Conservation (phyloP, 106 monocot species). For the Hemerocallis citrina region DNA sequence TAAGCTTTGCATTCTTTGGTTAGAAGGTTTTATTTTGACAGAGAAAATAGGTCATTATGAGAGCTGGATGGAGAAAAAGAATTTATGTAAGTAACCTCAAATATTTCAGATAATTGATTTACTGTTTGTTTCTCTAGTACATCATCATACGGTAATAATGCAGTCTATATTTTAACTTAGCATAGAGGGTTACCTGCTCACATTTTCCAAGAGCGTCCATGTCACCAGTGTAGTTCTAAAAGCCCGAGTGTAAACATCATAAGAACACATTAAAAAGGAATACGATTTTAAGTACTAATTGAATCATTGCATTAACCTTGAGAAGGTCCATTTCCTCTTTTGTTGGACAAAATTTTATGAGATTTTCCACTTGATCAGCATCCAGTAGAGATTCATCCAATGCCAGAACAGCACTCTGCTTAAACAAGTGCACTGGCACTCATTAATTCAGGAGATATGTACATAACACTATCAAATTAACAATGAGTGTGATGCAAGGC, state of each 20-base stretch:
- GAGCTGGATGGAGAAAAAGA: too few species aligned
- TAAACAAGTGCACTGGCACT: not conserved
- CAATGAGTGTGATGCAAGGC: not conserved
- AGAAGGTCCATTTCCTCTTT: slow-evolving; percentile 33
- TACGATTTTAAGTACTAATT: not conserved
- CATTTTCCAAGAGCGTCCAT: slow-evolving; percentile 91
- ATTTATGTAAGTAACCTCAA: too few species aligned
- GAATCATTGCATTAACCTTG: slow-evolving; percentile 10
- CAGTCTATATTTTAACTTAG: not conserved
- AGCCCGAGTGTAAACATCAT: slow-evolving; percentile 11
- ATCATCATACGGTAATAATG: not conserved
- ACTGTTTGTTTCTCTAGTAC: too few species aligned
- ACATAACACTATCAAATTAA: not conserved
- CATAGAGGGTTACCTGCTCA: slow-evolving; percentile 13
- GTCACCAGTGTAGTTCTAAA: slow-evolving; percentile 60
- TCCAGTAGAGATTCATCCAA: slow-evolving; percentile 20
- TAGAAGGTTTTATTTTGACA: too few species aligned
- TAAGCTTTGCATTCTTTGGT: not conserved
- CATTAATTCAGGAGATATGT: not conserved
- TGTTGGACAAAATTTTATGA: slow-evolving; percentile 27
- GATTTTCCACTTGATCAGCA: slow-evolving; percentile 29
- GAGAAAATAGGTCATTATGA: too few species aligned
- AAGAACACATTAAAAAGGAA: not conserved
- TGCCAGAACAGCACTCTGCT: slow-evolving; percentile 18
- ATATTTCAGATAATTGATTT: too few species aligned